phyloP scores from a whole-genome alignment of 208 protist species.

The Leishmania tropica region DNA sequence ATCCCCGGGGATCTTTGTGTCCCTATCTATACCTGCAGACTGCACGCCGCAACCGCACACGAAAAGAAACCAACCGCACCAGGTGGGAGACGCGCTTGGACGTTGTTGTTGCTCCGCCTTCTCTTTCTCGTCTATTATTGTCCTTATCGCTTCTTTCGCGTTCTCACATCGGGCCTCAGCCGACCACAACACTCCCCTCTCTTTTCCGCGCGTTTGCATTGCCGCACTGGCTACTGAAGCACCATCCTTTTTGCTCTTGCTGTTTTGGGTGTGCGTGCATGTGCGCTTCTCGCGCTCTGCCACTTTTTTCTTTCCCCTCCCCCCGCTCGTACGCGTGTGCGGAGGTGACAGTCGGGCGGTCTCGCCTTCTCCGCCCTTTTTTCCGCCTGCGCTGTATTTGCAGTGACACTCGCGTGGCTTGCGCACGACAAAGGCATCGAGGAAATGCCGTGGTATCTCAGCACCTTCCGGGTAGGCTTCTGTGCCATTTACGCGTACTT shows the following conservation, averaged over 20 bases:
- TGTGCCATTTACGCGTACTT: constrained; percentile 81
- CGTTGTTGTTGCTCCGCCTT: neutral
- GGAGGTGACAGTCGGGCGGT: neutral
- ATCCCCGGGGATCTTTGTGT: neutral
- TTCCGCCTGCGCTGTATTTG: neutral
- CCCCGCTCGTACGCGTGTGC: neutral
- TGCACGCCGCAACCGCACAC: neutral
- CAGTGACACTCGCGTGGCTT: neutral
- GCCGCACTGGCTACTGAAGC: neutral
- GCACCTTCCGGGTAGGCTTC: constrained; percentile 74
- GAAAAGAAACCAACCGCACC: neutral
- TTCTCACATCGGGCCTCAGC: neutral
- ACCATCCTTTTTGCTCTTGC: neutral
- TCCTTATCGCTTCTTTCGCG: neutral
- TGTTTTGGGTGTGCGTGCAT: neutral
- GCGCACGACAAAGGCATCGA: neutral
- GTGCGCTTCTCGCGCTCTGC: neutral
- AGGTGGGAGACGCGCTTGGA: neutral
- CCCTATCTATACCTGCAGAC: neutral
- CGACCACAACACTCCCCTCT: neutral
- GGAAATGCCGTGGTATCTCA: constrained; percentile 85
- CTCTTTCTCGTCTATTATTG: neutral
- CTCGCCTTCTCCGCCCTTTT: neutral
- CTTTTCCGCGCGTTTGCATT: neutral
- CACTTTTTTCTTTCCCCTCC: neutral